Percentiles rank a stretch among this genome's conserved stretches.
Conservation (phyloP, 1,284 basidiomycete genomes). For the Thelephora terrestris region DNA sequence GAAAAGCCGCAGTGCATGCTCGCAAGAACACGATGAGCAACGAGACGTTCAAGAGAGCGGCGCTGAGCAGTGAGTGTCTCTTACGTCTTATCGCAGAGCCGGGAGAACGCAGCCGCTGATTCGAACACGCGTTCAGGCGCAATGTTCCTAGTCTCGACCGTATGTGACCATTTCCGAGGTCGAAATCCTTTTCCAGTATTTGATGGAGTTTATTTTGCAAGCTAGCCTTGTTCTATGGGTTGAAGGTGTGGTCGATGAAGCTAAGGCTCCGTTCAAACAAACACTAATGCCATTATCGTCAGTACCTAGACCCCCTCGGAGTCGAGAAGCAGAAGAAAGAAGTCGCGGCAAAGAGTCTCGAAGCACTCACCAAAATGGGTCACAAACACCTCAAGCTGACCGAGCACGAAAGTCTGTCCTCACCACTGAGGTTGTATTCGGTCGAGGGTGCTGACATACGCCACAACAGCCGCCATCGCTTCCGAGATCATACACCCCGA, state of each 20-base stretch:
- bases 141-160: too few species aligned
- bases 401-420: constrained; percentile 68
- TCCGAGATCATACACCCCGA: constrained; percentile 82
- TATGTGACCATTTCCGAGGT: too few species aligned
- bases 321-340: constrained; percentile 50
- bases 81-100: too few species aligned
- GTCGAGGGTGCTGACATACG: background rate
- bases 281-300: background rate
- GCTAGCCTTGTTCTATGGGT: background rate
- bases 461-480: constrained; percentile 59
- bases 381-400: constrained; percentile 61
- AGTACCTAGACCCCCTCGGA: constrained; percentile 37
- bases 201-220: too few species aligned
- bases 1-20: too few species aligned
- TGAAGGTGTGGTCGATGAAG: background rate
- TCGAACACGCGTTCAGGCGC: too few species aligned
- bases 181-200: too few species aligned
- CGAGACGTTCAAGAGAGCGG: too few species aligned
- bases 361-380: constrained; percentile 65
- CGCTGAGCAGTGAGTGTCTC: too few species aligned
- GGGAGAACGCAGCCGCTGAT: too few species aligned
- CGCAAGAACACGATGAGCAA: too few species aligned
- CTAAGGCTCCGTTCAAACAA: background rate
- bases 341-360: constrained; percentile 58
- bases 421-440: background rate